These are phyloP conservation scores for Cercophora scortea DNA, from an alignment of 495 filamentous ascomycete genomes.

Conservation along the genomic window DNA sequence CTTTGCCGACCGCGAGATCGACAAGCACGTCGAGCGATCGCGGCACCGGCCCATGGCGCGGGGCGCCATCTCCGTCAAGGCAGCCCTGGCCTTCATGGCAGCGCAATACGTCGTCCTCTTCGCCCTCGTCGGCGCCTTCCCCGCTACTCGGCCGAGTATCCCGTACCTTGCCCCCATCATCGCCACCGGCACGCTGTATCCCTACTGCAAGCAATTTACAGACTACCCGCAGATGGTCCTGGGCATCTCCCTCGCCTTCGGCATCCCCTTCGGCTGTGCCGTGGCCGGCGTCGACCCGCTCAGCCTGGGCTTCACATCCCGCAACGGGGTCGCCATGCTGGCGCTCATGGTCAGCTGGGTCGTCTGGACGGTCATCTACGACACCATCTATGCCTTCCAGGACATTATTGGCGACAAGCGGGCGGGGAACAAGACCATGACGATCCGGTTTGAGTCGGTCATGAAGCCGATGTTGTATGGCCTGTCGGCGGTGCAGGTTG, in stretches of 20 bases:
- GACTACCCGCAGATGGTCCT: conserved; percentile 30
- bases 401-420: not conserved
- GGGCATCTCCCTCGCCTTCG: conserved; percentile 22
- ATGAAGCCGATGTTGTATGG: not conserved
- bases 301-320: not conserved
- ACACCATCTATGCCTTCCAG: conserved; percentile 15
- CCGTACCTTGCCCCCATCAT: conserved; percentile 18
- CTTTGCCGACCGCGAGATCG: conserved; percentile 33
- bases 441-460: not conserved
- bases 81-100: conserved; percentile 7
- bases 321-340: not conserved
- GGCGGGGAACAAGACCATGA: not conserved
- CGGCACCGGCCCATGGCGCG: conserved; percentile 37
- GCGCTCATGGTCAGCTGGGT: conserved; percentile 15
- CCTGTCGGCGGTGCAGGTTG: not conserved
- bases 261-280: conserved; percentile 15
- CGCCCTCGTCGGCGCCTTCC: not conserved
- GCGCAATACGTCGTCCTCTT: not conserved
- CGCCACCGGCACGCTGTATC: conserved; percentile 11
- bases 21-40: conserved; percentile 31
- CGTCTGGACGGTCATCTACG: conserved; percentile 38
- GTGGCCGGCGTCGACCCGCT: conserved; percentile 11
- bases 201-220: conserved; percentile 25
- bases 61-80: conserved; percentile 29
- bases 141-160: not conserved